These are phyloP conservation scores for Aspergillus amoenus DNA, from an alignment of 2,329 filamentous ascomycete genomes.

Conservation along the genomic window DNA sequence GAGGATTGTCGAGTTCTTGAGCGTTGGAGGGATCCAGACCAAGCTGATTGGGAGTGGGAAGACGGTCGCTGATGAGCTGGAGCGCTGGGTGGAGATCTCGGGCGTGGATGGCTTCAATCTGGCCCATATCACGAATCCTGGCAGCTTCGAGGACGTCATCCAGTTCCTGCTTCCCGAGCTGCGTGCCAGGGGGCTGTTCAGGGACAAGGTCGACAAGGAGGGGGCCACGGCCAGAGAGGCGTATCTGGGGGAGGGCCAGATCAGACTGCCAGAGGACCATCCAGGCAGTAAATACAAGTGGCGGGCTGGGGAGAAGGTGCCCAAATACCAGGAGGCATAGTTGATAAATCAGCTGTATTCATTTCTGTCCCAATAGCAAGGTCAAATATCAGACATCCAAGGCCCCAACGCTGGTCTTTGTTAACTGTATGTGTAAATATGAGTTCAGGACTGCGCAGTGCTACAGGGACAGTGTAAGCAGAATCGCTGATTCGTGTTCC, in stretches of 20 bases:
- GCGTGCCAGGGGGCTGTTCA: constrained; percentile 37
- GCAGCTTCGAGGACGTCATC: constrained; percentile 39
- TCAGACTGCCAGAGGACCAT: constrained; percentile 36
- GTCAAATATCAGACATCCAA: no score
- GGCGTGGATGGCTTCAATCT: constrained; percentile 39
- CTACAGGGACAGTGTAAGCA: no score
- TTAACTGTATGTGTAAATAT: no score
- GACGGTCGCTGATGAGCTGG: constrained; percentile 39
- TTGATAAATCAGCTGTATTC: no score
- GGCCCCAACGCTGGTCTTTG: no score
- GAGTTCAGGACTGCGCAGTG: no score
- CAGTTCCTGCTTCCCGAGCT: constrained; percentile 34
- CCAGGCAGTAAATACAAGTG: constrained; percentile 38
- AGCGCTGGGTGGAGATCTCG: constrained; percentile 36
- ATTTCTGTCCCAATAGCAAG: no score
- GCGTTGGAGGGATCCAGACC: constrained; percentile 35
- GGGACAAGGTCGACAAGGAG: constrained; percentile 35
- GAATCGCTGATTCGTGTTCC: no score
- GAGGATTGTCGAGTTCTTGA: constrained; percentile 35
- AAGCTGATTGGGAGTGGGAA: constrained; percentile 37
- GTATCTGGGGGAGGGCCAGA: constrained; percentile 31
- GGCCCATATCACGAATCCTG: constrained; percentile 34
- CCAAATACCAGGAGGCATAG: constrained; percentile 25
- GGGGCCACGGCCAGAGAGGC: constrained; percentile 43
- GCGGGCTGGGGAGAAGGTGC: constrained; percentile 33